These are phyloP conservation scores for Ambrosia artemisiifolia DNA, from an alignment of 129 eudicot genomes.

Conservation along the genomic window DNA sequence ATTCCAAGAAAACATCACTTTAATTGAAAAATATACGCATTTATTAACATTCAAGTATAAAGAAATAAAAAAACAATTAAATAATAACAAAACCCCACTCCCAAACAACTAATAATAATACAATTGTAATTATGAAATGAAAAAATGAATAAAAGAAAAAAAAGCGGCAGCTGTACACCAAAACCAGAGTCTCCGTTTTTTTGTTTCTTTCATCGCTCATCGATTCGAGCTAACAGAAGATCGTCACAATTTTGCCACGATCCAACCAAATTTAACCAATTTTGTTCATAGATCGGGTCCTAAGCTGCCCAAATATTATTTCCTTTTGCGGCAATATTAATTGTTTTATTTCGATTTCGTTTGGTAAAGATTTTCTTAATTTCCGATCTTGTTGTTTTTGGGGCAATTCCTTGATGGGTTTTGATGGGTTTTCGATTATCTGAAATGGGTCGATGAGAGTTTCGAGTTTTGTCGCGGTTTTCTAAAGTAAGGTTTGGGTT, in stretches of 20 bases:
- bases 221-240: conserved; percentile 57
- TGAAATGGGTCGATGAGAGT: conserved; percentile 40
- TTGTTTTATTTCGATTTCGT: conserved; percentile 12
- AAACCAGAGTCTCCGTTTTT: conserved; percentile 51
- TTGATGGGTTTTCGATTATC: conserved; percentile 40
- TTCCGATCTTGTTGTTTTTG: conserved; percentile 51
- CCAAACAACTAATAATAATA: conserved; percentile 18
- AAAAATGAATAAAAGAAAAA: conserved; percentile 18
- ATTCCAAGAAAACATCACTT: background rate
- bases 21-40: conserved; percentile 8
- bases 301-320: conserved; percentile 15
- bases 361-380: conserved; percentile 32
- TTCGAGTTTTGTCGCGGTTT: conserved; percentile 33
- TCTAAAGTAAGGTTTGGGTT: conserved; percentile 17
- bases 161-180: conserved; percentile 93
- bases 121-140: background rate
- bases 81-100: conserved; percentile 12
- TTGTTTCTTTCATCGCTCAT: conserved; percentile 52
- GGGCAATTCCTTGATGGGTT: conserved; percentile 32
- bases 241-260: conserved; percentile 42
- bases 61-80: background rate
- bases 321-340: background rate
- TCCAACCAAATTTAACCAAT: conserved; percentile 35
- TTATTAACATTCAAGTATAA: background rate
- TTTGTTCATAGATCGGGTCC: conserved; percentile 38